phyloP scores from a whole-genome alignment of 192 early-diverging fungal species.

The Chytriomyces sp. region DNA sequence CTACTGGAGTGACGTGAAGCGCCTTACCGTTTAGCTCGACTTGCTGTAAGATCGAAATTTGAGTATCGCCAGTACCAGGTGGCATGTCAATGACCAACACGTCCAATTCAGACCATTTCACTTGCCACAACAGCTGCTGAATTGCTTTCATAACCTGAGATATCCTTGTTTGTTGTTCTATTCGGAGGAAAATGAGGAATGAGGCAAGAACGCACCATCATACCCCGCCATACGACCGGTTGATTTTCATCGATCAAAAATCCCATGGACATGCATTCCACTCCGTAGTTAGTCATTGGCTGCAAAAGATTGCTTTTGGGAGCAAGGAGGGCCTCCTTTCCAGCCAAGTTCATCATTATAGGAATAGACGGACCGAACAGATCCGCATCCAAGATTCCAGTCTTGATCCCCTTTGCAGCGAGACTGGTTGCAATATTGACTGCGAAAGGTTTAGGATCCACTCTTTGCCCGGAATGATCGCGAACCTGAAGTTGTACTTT shows the following conservation, averaged over 20 bases:
- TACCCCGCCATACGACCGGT: conserved; percentile 85
- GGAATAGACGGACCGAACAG: conserved; percentile 93
- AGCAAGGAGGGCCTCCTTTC: conserved; percentile 67
- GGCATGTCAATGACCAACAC: conserved; percentile 88
- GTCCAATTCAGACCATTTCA: conserved; percentile 78
- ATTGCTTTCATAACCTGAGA: conserved; percentile 82
- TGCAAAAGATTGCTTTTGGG: conserved; percentile 56
- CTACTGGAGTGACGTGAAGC: background rate
- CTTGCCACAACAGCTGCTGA: conserved; percentile 82
- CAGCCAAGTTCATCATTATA: conserved; percentile 77
- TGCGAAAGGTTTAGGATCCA: too few species aligned
- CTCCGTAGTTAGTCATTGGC: conserved; percentile 82
- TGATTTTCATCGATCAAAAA: conserved; percentile 75
- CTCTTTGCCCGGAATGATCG: background rate
- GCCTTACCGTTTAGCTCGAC: conserved; percentile 61
- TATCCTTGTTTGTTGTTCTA: background rate
- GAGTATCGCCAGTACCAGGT: conserved; percentile 90
- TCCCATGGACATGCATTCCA: conserved; percentile 91
- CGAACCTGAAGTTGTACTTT: conserved; percentile 80
- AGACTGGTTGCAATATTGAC: conserved; percentile 78
- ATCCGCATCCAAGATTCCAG: conserved; percentile 86
- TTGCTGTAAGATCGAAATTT: conserved; percentile 82
- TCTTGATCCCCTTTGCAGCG: conserved; percentile 45
- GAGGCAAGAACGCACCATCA: conserved; percentile 65
- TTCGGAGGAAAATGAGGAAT: background rate